Evolutionary conservation across 1,284 basidiomycete genomes (phyloP), one percentile per base, ranked within the genome.

Genomic region (Cutaneotrichosporon sp.): DNA sequence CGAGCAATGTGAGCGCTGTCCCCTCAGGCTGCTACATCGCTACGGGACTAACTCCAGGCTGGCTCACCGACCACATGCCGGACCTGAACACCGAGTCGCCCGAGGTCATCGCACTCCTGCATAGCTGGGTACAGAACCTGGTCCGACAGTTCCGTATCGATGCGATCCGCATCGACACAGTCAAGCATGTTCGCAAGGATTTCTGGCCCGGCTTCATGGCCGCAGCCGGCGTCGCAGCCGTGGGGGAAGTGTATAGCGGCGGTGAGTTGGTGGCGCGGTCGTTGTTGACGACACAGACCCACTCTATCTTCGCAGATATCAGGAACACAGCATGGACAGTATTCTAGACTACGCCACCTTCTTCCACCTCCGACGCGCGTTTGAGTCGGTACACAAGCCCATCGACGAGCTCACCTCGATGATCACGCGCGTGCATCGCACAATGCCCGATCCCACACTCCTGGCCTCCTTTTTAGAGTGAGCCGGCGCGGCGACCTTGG

Each of bases 321-420:
- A 75, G 51, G 61, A 62, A 57, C 68, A 79, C 46, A 73, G 76
- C 25, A 70, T 83, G 48, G 76, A 78, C 56, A 77, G 79, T 24
- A 68, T 81, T 26, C 73, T 83, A 45, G 80, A 83, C 65, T 84
- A 81, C 60, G 79, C 81, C 2, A 75, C 76, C 39, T 82, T 79
- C 64, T 79, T 72, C 56, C 78, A 78, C 24, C 63, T 82, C 38
- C 70, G 74, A 32, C 66, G 68, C 19, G 66, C 73, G 4, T 76
- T 76, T 49, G 51, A 67, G 29, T 39, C 39, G 1, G 37, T 39
- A 3, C 34, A 35, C 3, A 19, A 62, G 5, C 55, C 51, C 8
- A 70, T 74, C 16, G 56, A 55, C 17, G 65, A 66, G n/a, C 61
- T 76, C 14, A 64, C 61, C 4, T 56, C 58, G 5, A 70, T 74